phyloP scores from a whole-genome alignment of 345 rosid species.

The Rhodamnia argentea region DNA sequence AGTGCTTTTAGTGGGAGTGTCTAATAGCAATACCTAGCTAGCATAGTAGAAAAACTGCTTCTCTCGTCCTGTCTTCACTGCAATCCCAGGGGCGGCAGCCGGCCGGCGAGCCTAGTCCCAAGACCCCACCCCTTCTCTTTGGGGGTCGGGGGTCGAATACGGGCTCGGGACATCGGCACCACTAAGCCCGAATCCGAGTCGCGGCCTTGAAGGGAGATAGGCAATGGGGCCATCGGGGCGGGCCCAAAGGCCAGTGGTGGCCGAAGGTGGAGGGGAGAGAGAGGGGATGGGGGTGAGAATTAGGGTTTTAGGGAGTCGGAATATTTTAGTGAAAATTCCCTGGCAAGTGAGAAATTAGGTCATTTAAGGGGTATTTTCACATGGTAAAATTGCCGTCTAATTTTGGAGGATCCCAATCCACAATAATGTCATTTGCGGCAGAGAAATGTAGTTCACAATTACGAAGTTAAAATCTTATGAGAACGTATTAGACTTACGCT shows the following conservation, averaged over 20 bases:
- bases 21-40: not conserved
- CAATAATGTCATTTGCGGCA: not conserved
- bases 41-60: not conserved
- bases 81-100: too few species aligned
- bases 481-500: not conserved
- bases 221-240: not conserved
- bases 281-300: not conserved
- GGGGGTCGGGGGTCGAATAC: not conserved
- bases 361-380: not conserved
- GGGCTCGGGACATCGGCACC: not conserved
- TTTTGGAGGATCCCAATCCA: not conserved
- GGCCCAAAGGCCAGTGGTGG: not conserved
- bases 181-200: not conserved
- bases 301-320: not conserved
- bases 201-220: not conserved
- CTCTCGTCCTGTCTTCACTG: not conserved
- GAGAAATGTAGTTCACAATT: not conserved
- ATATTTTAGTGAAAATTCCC: not conserved
- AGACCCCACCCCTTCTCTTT: not conserved
- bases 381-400: not conserved
- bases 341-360: not conserved
- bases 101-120: not conserved
- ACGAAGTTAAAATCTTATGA: too few species aligned
- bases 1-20: not conserved
- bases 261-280: not conserved